Evolutionary conservation across 176 grass and related monocot genomes (phyloP), one percentile per base, ranked within the genome.

Genomic region (Oryza punctata): DNA sequence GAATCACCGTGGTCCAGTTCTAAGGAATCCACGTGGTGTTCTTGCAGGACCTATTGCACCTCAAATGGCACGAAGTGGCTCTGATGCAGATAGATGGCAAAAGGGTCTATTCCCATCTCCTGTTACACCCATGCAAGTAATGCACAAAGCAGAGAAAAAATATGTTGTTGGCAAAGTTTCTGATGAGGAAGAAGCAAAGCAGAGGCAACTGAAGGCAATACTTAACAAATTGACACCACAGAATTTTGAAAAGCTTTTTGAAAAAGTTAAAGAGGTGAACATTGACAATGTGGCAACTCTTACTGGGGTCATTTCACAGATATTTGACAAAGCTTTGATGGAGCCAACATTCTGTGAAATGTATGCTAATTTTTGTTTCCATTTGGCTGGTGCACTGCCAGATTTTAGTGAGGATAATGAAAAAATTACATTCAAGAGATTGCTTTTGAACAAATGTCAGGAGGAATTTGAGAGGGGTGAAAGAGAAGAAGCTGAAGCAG

Each of bases 321-420:
- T 97, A 83, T 97, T 97, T 91, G 95, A 97, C 81, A 97, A 97
- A 85, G 95, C 95, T 72, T 88, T 97, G 75, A 97, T 73, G 90
- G 95, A 97, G 65, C 95, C 95, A 43, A 97, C 95, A 49, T 97
- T 94, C 78, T 97, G 95, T 89, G 95, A 97, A 85, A 97, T 97
- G 95, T 97, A 97, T 84, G 92, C 95, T 64, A 82, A 91, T 85
- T 97, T 97, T 63, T 97, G 95, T 78, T 87, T 13, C 14, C 81
- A 81, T 85, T 81, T 97, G 79, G 90, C 92, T 27, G 33, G 44
- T 68, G 90, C 74, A 63, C 80, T 97, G 78, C 95, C 95, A 64
- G 90, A 93, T 47, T 93, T 97, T 59, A 86, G 67, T 37, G 88
- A 89, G 47, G 88, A 92, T 85, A 93, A 94, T 37, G 88, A 97